These are phyloP conservation scores for Vanrija humicola DNA, from an alignment of 1,284 basidiomycete genomes.

Conservation along the genomic window DNA sequence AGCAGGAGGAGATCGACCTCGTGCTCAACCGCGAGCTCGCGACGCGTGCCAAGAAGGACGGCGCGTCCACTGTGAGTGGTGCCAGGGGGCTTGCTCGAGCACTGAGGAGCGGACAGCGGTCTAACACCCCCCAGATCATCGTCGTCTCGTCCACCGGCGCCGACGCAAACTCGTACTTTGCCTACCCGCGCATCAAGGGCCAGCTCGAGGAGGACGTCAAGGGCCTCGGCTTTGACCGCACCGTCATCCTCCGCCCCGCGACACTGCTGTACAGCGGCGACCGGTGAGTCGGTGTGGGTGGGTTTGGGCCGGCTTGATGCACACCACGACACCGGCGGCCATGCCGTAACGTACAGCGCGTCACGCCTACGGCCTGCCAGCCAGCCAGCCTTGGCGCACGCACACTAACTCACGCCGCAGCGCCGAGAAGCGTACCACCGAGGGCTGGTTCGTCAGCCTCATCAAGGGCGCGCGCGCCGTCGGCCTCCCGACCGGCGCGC, in stretches of 20 bases:
- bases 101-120: background rate
- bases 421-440: slow-evolving; percentile 15
- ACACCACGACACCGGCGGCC: too few relatives aligned
- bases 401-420: slow-evolving; percentile 8
- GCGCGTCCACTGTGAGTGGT: slow-evolving; percentile 34
- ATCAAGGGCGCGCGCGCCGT: slow-evolving; percentile 18
- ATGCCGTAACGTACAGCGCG: too few relatives aligned
- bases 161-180: slow-evolving; percentile 20
- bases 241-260: slow-evolving; percentile 42
- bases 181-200: slow-evolving; percentile 43
- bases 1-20: slow-evolving; percentile 36
- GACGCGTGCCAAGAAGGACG: slow-evolving; percentile 37
- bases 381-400: too few relatives aligned
- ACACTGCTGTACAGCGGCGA: slow-evolving; percentile 29
- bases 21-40: slow-evolving; percentile 40
- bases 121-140: slow-evolving; percentile 28
- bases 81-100: too few relatives aligned
- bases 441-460: slow-evolving; percentile 13
- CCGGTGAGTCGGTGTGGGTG: slow-evolving; percentile 21
- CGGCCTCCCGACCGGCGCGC: slow-evolving; percentile 18
- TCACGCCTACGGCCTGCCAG: too few relatives aligned
- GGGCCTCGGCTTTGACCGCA: slow-evolving; percentile 31
- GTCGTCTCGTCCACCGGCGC: slow-evolving; percentile 39
- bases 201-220: slow-evolving; percentile 41
- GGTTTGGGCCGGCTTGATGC: background rate